These are phyloP conservation scores for Gossypium ekmanianum DNA, from an alignment of 345 rosid species.

Conservation along the genomic window DNA sequence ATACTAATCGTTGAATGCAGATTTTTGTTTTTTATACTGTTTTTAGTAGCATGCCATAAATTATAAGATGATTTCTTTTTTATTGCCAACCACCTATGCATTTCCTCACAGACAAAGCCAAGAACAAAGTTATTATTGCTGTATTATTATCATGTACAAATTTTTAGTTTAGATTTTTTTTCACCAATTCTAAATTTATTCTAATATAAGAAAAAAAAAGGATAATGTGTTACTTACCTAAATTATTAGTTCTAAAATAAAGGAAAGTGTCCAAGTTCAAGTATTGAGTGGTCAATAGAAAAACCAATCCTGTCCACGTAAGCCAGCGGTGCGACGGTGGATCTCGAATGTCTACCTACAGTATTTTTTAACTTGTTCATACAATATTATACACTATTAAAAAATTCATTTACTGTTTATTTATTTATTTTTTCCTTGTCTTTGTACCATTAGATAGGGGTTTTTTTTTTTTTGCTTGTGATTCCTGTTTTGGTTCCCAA, in stretches of 20 bases:
- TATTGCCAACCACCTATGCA: not conserved
- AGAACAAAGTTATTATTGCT: too few species aligned
- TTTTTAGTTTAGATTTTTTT: too few species aligned
- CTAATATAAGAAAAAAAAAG: not conserved
- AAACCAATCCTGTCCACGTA: not conserved
- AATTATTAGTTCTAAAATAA: not conserved
- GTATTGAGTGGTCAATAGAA: not conserved
- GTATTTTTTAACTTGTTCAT: too few species aligned
- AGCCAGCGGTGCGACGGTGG: not conserved
- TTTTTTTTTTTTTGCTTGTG: too few species aligned
- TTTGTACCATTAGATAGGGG: too few species aligned
- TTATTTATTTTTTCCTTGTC: too few species aligned
- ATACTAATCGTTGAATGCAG: not conserved
- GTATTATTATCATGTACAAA: too few species aligned
- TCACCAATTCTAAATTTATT: too few species aligned
- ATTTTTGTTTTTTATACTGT: not conserved
- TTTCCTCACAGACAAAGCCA: not conserved
- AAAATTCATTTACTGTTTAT: too few species aligned
- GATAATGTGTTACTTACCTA: not conserved
- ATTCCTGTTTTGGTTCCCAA: constrained; percentile 1
- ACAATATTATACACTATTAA: too few species aligned
- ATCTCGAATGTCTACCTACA: not conserved
- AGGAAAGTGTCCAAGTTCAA: not conserved
- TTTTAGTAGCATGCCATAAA: not conserved
- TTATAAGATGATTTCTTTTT: not conserved